A percentile compares a stretch with the other conserved stretches of the same genome.
phyloP scores from a whole-genome alignment of 768 basidiomycete genomes.

The Tulasnella sp. region DNA sequence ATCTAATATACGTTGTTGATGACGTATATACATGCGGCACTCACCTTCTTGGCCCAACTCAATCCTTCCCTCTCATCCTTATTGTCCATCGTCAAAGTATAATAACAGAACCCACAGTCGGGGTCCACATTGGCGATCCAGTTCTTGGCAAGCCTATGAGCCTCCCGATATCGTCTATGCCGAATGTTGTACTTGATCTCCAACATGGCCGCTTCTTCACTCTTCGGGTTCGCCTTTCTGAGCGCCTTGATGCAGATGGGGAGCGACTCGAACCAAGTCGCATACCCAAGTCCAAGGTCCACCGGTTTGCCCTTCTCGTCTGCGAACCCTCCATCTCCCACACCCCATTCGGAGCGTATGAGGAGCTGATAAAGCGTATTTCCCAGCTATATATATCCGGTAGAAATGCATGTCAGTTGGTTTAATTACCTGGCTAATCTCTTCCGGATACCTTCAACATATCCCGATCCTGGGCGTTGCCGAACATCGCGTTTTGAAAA shows the following conservation, averaged over 20 bases:
- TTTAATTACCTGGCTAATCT: background rate
- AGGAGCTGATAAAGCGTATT: conserved; percentile 7
- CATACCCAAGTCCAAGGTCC: background rate
- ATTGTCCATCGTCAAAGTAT: background rate
- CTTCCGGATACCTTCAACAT: background rate
- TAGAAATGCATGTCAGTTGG: too few relatives aligned
- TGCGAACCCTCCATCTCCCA: background rate
- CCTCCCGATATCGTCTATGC: background rate
- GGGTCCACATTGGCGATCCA: conserved; percentile 3
- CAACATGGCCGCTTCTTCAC: background rate
- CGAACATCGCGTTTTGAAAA: conserved; percentile 1
- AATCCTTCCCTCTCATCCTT: conserved; percentile 8
- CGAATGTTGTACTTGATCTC: conserved; percentile 12
- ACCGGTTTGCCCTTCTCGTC: background rate
- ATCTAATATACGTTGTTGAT: background rate
- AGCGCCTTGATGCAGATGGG: background rate
- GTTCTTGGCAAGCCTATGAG: conserved; percentile 1
- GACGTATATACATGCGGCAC: background rate
- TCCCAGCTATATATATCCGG: background rate
- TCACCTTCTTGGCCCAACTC: conserved; percentile 6
- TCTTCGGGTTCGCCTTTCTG: conserved; percentile 1
- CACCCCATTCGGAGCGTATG: background rate
- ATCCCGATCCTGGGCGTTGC: conserved; percentile 3
- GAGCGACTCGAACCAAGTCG: conserved; percentile 7
- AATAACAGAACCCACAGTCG: conserved; percentile 3